Percentiles rank a stretch among this genome's conserved stretches.
These are phyloP conservation scores for Urtica urens DNA, from an alignment of 306 rosid genomes.

Conservation along the genomic window DNA sequence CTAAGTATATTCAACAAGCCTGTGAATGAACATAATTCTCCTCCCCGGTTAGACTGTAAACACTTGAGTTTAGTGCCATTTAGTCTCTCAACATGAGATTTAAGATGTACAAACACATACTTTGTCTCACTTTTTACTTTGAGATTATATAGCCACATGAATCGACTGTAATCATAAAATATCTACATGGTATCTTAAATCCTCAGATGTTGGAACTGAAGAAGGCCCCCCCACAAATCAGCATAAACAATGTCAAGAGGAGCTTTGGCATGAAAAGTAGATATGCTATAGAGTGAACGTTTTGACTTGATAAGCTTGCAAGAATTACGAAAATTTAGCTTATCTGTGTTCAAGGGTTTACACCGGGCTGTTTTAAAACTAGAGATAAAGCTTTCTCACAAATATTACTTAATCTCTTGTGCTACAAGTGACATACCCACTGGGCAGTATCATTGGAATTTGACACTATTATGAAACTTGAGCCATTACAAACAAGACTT, in stretches of 20 bases:
- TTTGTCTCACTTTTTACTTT: background rate
- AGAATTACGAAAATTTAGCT: background rate
- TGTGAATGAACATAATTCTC: background rate
- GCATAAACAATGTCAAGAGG: too few species aligned
- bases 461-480: too few species aligned
- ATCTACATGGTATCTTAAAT: background rate
- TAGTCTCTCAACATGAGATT: background rate
- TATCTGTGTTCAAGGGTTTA: background rate
- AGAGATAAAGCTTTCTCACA: background rate
- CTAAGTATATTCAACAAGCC: background rate
- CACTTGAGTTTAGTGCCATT: background rate
- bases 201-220: background rate
- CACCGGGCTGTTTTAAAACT: background rate
- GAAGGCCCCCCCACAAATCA: too few species aligned
- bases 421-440: too few species aligned
- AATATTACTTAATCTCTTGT: too few species aligned
- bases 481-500: too few species aligned
- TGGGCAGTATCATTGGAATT: too few species aligned
- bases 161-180: background rate
- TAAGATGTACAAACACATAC: background rate
- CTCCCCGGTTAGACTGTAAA: background rate
- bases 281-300: background rate
- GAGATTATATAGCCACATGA: background rate
- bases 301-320: background rate
- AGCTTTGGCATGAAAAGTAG: too few species aligned